phyloP scores from a whole-genome alignment of 2,329 filamentous ascomycete genomes.

The Diplodia scrobiculata region DNA sequence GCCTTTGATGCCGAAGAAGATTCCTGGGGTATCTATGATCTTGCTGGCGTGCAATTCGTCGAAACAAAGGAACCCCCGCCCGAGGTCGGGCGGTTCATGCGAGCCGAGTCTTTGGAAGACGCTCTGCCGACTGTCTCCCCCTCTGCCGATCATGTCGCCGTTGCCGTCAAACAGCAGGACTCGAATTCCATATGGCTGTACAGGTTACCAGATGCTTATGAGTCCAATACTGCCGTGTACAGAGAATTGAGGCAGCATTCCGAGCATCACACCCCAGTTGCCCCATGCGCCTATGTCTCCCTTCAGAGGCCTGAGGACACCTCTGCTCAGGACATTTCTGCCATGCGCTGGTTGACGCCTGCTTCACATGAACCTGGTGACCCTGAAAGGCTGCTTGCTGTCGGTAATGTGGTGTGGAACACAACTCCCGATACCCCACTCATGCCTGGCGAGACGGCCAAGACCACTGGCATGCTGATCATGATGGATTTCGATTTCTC shows the following conservation, averaged over 20 bases:
- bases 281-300: constrained; percentile 44
- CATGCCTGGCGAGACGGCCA: constrained; percentile 24
- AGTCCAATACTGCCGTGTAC: constrained; percentile 37
- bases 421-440: constrained; percentile 23
- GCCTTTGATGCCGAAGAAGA: constrained; percentile 47
- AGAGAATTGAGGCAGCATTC: constrained; percentile 35
- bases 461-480: constrained; percentile 43
- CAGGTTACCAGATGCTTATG: constrained; percentile 38
- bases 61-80: constrained; percentile 45
- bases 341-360: constrained; percentile 43
- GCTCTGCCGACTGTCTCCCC: constrained; percentile 47
- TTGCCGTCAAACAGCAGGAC: constrained; percentile 44
- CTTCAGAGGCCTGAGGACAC: constrained; percentile 40
- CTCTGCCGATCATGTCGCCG: constrained; percentile 43
- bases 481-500: constrained; percentile 45
- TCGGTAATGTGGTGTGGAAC: constrained; percentile 36
- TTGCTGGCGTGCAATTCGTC: constrained; percentile 44
- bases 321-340: constrained; percentile 43
- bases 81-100: constrained; percentile 44
- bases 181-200: constrained; percentile 47
- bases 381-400: constrained; percentile 44
- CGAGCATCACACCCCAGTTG: constrained; percentile 39
- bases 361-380: constrained; percentile 30
- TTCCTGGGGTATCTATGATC: constrained; percentile 47
- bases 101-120: constrained; percentile 46